A percentile compares a stretch with the other conserved stretches of the same genome.
Evolutionary conservation across 2,329 filamentous ascomycete species (phyloP).

Genomic region (Xylaria sp.): DNA sequence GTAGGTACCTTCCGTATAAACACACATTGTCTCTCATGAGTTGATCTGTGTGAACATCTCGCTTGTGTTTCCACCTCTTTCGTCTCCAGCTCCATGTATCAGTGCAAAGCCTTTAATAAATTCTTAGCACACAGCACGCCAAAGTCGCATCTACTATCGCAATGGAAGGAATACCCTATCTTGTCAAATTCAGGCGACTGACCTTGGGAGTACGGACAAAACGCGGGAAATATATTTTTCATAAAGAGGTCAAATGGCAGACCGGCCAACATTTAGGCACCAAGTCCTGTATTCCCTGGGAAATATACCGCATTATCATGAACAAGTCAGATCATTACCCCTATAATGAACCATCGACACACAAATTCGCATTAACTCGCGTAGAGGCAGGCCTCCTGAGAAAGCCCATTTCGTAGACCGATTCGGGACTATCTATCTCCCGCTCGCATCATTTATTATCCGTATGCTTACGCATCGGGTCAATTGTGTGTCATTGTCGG

Average conservation of each 20-base stretch:
- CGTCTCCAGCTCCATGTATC: background rate
- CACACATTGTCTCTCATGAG: background rate
- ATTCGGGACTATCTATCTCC: background rate
- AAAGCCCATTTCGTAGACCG: background rate
- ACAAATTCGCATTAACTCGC: background rate
- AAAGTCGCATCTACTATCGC: background rate
- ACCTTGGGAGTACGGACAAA: background rate
- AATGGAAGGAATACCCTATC: background rate
- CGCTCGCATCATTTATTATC: background rate
- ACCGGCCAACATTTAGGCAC: background rate
- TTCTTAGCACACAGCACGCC: background rate
- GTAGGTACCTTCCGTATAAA: background rate
- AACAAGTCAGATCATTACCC: background rate
- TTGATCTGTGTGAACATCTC: background rate
- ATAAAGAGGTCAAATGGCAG: too few species aligned
- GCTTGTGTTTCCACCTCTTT: background rate
- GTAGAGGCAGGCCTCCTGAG: background rate
- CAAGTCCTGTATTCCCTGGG: background rate
- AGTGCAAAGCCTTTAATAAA: background rate
- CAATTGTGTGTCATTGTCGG: background rate
- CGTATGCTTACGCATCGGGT: background rate
- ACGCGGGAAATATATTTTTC: background rate
- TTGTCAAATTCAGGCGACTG: background rate
- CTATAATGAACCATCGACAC: background rate
- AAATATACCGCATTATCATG: background rate